Percentiles rank a stretch among this genome's conserved stretches.
Conservation (phyloP, 495 filamentous ascomycete species). For the Xylaria longipes region DNA sequence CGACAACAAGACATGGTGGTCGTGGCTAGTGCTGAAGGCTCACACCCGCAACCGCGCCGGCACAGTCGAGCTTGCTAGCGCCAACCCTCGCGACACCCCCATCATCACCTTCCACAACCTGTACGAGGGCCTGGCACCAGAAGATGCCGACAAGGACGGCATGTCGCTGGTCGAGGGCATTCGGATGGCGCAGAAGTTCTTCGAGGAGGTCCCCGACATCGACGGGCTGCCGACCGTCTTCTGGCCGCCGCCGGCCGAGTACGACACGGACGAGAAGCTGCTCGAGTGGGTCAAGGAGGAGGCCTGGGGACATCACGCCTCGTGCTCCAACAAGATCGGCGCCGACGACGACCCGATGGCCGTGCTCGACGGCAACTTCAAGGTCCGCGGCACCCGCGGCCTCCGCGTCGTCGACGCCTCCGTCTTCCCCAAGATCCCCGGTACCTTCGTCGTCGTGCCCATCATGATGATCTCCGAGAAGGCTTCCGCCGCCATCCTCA, state of each 20-base stretch:
- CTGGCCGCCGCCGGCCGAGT: conserved; percentile 56
- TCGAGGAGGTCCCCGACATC: conserved; percentile 55
- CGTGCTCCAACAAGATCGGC: conserved; percentile 64
- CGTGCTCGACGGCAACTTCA: conserved; percentile 63
- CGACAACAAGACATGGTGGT: conserved; percentile 47
- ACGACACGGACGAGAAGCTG: conserved; percentile 49
- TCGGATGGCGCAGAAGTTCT: conserved; percentile 42
- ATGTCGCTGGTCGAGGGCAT: conserved; percentile 52
- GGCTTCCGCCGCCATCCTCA: conserved; percentile 58
- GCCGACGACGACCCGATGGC: conserved; percentile 59
- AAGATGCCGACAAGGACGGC: conserved; percentile 40
- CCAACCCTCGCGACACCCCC: conserved; percentile 62
- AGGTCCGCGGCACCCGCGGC: conserved; percentile 60
- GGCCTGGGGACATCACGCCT: conserved; percentile 67
- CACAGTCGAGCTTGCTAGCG: conserved; percentile 53
- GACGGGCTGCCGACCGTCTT: conserved; percentile 55
- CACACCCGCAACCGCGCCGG: conserved; percentile 61
- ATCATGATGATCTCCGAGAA: conserved; percentile 64
- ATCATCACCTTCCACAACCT: conserved; percentile 63
- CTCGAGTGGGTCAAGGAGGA: conserved; percentile 57
- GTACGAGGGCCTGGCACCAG: conserved; percentile 38
- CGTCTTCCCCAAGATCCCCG: conserved; percentile 61
- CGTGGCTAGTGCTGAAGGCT: conserved; percentile 59
- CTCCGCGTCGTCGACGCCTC: conserved; percentile 70
- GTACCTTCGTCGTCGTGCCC: conserved; percentile 53